A percentile compares a stretch with the other conserved stretches of the same genome.
phyloP scores from a whole-genome alignment of 306 rosid species.

The Rosa multiflora region DNA sequence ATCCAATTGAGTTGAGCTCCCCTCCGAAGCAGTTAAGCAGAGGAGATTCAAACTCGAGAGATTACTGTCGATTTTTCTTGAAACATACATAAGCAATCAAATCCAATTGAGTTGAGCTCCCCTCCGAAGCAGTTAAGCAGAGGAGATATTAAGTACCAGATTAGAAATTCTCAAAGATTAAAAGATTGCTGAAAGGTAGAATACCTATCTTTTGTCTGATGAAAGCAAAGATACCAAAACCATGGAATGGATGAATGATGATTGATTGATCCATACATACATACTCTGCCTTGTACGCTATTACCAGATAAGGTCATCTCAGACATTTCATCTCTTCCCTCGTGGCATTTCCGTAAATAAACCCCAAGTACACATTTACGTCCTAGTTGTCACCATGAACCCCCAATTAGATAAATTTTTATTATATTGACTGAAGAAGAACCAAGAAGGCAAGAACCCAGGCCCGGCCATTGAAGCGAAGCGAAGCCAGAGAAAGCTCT shows the following conservation, averaged over 20 bases:
- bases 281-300: neutral
- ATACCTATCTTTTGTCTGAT: neutral
- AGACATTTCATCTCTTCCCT: neutral
- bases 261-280: neutral
- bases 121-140: too few species aligned
- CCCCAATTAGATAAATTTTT: too few species aligned
- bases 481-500: neutral
- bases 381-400: neutral
- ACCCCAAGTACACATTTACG: neutral
- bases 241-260: neutral
- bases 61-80: too few species aligned
- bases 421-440: neutral
- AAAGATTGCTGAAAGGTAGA: too few species aligned
- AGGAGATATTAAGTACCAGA: too few species aligned
- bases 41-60: too few species aligned
- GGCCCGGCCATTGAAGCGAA: neutral
- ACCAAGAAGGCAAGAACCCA: neutral
- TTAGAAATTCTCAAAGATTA: too few species aligned
- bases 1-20: too few species aligned
- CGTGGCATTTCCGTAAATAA: slow-evolving; percentile 12
- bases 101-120: too few species aligned
- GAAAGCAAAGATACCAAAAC: neutral
- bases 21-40: too few species aligned
- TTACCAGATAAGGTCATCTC: neutral
- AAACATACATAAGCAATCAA: too few species aligned